Conservation (phyloP, 139 green algal species). For the Ettlia oleoabundans region DNA sequence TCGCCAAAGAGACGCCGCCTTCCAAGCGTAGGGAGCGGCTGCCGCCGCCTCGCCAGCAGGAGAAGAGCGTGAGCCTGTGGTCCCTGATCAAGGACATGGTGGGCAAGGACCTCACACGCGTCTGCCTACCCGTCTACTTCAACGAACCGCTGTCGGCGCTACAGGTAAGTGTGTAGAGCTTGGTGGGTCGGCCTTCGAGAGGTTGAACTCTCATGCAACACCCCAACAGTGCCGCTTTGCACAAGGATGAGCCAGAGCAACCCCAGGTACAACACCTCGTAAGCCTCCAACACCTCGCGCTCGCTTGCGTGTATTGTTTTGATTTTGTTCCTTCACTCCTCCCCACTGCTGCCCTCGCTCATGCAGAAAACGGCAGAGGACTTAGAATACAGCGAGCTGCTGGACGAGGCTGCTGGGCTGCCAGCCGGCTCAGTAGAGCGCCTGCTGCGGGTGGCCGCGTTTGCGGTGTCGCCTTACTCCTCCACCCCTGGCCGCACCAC, state of each 20-base stretch:
- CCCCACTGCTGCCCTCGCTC: background rate
- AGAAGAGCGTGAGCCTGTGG: constrained; percentile 87
- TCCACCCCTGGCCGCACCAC: constrained; percentile 59
- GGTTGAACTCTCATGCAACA: background rate
- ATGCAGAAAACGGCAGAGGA: constrained; percentile 82
- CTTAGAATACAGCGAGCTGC: constrained; percentile 84
- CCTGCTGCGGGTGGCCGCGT: constrained; percentile 77
- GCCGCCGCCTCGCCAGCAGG: constrained; percentile 69
- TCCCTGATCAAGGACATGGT: constrained; percentile 89
- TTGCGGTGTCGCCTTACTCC: constrained; percentile 76
- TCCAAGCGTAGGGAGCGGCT: constrained; percentile 50
- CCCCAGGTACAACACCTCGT: too few relatives aligned
- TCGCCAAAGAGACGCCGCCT: constrained; percentile 35
- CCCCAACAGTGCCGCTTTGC: background rate
- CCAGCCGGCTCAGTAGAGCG: constrained; percentile 58
- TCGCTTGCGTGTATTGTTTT: too few relatives aligned
- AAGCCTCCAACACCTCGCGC: too few relatives aligned
- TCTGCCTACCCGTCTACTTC: constrained; percentile 96
- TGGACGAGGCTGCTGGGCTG: constrained; percentile 66
- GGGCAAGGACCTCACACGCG: constrained; percentile 78
- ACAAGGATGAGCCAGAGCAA: too few relatives aligned
- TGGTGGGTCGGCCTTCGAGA: background rate
- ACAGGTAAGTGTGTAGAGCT: background rate
- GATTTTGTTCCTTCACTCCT: too few relatives aligned
- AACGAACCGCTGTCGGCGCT: constrained; percentile 91